Evolutionary conservation across 2,329 filamentous ascomycete species (phyloP).

Genomic region (Phaeophleospora eucalypticola): DNA sequence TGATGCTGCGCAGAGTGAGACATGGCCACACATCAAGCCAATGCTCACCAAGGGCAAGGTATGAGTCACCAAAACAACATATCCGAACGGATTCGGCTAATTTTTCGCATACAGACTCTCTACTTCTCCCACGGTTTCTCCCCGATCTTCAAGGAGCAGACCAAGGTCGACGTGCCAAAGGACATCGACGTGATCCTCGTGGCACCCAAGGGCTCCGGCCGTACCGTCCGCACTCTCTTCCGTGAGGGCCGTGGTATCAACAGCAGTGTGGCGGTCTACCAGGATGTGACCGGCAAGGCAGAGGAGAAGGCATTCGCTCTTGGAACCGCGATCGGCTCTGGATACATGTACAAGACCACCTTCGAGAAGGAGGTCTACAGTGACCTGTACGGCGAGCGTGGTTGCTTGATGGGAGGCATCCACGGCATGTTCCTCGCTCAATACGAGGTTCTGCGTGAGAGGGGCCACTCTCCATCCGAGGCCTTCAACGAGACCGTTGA

Average conservation of each 20-base stretch:
- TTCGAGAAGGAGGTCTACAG: conserved; percentile 99
- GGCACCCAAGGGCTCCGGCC: conserved; percentile 97
- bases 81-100: neutral
- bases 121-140: conserved; percentile 99
- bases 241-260: conserved; percentile 99
- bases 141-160: conserved; percentile 98
- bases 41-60: conserved; percentile 98
- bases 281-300: conserved; percentile 96
- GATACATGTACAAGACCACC: conserved; percentile 99
- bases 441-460: conserved; percentile 99
- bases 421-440: conserved; percentile 99
- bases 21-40: conserved; percentile 97
- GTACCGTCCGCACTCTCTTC: conserved; percentile 98
- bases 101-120: conserved; percentile 63
- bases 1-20: conserved; percentile 97
- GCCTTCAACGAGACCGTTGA: conserved; percentile 99
- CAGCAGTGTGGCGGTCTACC: conserved; percentile 96
- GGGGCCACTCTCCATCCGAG: conserved; percentile 94
- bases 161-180: conserved; percentile 93
- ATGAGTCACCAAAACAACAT: conserved; percentile 28
- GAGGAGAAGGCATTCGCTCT: conserved; percentile 97
- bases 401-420: conserved; percentile 99
- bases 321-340: conserved; percentile 92
- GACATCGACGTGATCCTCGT: conserved; percentile 99
- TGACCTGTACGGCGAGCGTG: conserved; percentile 98